Conservation (phyloP, 805 yeast species). For the Pichia cabralensis region DNA sequence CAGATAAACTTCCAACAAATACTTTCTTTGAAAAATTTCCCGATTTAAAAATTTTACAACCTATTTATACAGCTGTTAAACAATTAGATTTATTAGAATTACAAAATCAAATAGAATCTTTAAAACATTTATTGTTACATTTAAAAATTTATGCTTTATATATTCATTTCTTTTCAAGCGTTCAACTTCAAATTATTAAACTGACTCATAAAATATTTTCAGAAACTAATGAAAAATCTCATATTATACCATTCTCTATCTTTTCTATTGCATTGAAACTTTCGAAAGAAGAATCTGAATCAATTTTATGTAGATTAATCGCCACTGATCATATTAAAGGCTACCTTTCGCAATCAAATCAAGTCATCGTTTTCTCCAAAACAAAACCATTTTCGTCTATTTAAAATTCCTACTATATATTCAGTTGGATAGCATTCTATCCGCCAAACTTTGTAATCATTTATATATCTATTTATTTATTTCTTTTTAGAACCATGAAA, state of each 20-base stretch:
- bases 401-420: too few species aligned
- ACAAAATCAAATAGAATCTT: neutral
- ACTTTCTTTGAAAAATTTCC: neutral
- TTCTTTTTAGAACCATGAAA: conserved; percentile 52
- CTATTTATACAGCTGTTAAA: conserved; percentile 1
- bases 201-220: too few species aligned
- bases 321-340: conserved; percentile 3
- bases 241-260: conserved; percentile 3
- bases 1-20: neutral
- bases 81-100: neutral
- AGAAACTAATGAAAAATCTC: conserved; percentile 2
- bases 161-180: neutral
- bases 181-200: neutral
- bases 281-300: neutral
- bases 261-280: neutral
- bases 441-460: too few species aligned
- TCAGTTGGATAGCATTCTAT: too few species aligned
- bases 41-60: neutral
- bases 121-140: neutral
- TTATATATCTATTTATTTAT: neutral
- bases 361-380: conserved; percentile 3
- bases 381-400: neutral
- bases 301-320: conserved; percentile 1
- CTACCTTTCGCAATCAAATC: conserved; percentile 3
- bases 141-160: conserved; percentile 3